Conservation (phyloP, 2,329 filamentous ascomycete species). For the Calonectria henricotiae region DNA sequence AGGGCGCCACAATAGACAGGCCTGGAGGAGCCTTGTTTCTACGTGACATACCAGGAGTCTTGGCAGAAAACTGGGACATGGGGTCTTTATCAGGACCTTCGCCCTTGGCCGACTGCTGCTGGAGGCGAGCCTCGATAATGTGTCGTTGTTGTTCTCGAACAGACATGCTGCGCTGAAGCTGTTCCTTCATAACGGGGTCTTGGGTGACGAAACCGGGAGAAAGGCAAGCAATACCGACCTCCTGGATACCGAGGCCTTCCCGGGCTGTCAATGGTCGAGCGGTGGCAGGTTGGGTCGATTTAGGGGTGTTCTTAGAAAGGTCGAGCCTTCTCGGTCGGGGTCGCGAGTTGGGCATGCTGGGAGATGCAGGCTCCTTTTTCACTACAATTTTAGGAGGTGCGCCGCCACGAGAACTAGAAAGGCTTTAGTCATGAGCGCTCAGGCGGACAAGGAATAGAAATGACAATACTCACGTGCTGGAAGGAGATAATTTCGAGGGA, state of each 20-base stretch:
- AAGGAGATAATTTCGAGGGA: constrained; percentile 70
- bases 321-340: constrained; percentile 86
- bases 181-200: constrained; percentile 96
- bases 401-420: constrained; percentile 63
- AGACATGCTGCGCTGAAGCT: constrained; percentile 93
- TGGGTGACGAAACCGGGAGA: constrained; percentile 97
- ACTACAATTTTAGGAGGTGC: constrained; percentile 87
- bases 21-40: constrained; percentile 89
- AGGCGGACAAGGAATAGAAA: not conserved
- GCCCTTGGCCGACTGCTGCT: constrained; percentile 88
- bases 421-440: constrained; percentile 40
- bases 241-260: constrained; percentile 87
- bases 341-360: constrained; percentile 81
- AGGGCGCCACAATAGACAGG: constrained; percentile 94
- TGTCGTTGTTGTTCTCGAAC: constrained; percentile 95
- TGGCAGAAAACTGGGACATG: constrained; percentile 69
- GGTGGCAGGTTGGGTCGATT: constrained; percentile 71
- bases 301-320: constrained; percentile 77
- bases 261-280: constrained; percentile 85
- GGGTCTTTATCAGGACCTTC: constrained; percentile 76
- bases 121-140: constrained; percentile 92
- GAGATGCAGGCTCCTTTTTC: constrained; percentile 96
- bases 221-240: constrained; percentile 93
- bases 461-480: constrained; percentile 70
- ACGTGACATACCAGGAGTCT: constrained; percentile 82